Evolutionary conservation across 306 rosid genomes (phyloP), one percentile per base, ranked within the genome.

Genomic region (Hippophae rhamnoides): DNA sequence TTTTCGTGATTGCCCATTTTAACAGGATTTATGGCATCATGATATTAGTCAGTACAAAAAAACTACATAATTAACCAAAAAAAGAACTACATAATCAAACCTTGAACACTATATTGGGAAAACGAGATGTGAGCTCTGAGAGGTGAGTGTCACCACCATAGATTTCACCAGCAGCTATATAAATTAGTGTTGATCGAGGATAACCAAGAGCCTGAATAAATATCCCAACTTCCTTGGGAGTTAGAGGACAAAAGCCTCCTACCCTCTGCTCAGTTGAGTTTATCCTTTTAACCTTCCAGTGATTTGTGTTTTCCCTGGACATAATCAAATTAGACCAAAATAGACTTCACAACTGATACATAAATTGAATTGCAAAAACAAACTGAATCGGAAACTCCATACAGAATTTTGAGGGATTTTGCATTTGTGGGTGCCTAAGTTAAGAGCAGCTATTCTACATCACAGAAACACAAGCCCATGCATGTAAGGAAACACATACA

Each of bases 161-260:
- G 67, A 92, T 92, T 61, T 92, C 89, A 64, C 96, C 96, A 53
- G 98, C 96, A 50, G 98, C 98, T 73, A 92, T 71, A 74, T 92
- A 87, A 72, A 87, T 82, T 64, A 76, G 74, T 12, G 95, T 81
- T 68, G 92, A 85, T 65, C 82, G 71, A 62, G 84, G 86, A 70
- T 79, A 92, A 25, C 95, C 88, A 63, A 87, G 93, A 81, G 93
- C 95, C 43, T 57, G 84, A 70, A 92, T 87, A 78, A 92, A 85
- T 73, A 87, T 75, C 59, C 98, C 95, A 27, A 84, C 82, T 84
- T 92, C 98, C 93, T 82, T 78, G 38, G 93, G 98, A 63, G 95
- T 87, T 64, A 92, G 67, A 3, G 98, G 98, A 78, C 95, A 92
- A 67, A 79, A 84, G 68, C 98, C 96, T 56, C 79, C 87, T 52